Conservation (phyloP, 2,329 filamentous ascomycete species). For the Fusarium sp. region DNA sequence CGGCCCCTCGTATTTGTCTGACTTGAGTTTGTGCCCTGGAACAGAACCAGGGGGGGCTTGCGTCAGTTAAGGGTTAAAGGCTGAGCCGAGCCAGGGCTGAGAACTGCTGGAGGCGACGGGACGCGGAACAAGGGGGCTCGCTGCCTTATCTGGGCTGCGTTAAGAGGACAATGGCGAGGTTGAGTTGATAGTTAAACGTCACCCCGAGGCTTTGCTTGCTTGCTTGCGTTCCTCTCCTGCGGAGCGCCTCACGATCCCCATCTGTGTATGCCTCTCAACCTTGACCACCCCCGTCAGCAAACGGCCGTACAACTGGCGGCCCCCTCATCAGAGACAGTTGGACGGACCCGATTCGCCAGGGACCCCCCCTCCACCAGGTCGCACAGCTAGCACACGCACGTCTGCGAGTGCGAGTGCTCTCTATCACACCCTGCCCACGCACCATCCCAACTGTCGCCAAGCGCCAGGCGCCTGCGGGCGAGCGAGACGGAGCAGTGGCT, state of each 20-base stretch:
- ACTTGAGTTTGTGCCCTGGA: constrained; percentile 16
- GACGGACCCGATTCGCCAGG: constrained; percentile 24
- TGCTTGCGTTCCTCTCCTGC: neutral
- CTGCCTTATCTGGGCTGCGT: neutral
- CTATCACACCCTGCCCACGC: constrained; percentile 24
- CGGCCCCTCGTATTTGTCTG: constrained; percentile 30
- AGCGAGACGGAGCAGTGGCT: constrained; percentile 11
- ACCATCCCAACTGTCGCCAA: constrained; percentile 37
- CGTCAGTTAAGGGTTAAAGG: neutral
- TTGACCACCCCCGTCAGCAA: neutral
- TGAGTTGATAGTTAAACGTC: neutral
- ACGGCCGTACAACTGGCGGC: constrained; percentile 2
- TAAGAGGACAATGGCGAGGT: neutral
- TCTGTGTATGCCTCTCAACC: neutral
- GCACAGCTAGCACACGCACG: constrained; percentile 22
- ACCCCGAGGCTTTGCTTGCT: neutral
- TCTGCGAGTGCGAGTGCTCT: constrained; percentile 13
- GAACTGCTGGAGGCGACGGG: neutral
- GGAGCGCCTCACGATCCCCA: neutral
- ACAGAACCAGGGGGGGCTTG: constrained; percentile 9
- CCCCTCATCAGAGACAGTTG: constrained; percentile 9
- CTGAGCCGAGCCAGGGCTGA: neutral
- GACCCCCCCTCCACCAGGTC: constrained; percentile 10
- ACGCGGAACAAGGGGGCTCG: neutral
- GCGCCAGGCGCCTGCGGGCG: constrained; percentile 27